Conservation (phyloP, 1,284 basidiomycete species). For the Lentinula novae-zelandiae region DNA sequence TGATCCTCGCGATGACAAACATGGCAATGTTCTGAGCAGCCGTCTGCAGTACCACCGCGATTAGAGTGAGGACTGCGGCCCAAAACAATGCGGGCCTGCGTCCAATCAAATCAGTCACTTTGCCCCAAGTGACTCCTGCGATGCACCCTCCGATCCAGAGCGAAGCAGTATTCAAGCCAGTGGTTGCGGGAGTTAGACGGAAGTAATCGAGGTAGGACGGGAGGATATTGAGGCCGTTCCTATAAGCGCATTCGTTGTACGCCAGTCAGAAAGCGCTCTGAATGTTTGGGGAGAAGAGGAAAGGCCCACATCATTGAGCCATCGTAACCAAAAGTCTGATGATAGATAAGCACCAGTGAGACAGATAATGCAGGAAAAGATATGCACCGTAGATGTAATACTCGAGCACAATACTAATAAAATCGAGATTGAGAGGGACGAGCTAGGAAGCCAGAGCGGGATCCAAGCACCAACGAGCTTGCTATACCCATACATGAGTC, state of each 20-base stretch:
- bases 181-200: slow-evolving; percentile 13
- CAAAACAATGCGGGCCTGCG: slow-evolving; percentile 9
- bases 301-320: slow-evolving; percentile 19
- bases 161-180: slow-evolving; percentile 19
- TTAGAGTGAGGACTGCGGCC: slow-evolving; percentile 14
- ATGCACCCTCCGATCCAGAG: slow-evolving; percentile 23
- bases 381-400: slow-evolving; percentile 20
- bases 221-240: slow-evolving; percentile 21
- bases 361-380: background rate
- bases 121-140: slow-evolving; percentile 20
- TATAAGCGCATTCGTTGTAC: background rate
- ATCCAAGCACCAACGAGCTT: slow-evolving; percentile 11
- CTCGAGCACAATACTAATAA: slow-evolving; percentile 18
- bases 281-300: background rate
- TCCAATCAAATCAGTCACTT: slow-evolving; percentile 19
- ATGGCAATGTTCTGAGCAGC: slow-evolving; percentile 19
- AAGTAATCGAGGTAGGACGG: slow-evolving; percentile 20
- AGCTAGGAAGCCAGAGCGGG: slow-evolving; percentile 15
- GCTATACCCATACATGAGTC: slow-evolving; percentile 9
- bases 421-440: slow-evolving; percentile 18
- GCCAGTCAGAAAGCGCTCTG: background rate
- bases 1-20: slow-evolving; percentile 20
- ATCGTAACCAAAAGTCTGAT: slow-evolving; percentile 22
- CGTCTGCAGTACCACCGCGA: slow-evolving; percentile 19
- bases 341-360: background rate